Percentiles rank a stretch among this genome's conserved stretches.
Evolutionary conservation across 768 basidiomycete genomes (phyloP).

Genomic region (Trametes cubensis): DNA sequence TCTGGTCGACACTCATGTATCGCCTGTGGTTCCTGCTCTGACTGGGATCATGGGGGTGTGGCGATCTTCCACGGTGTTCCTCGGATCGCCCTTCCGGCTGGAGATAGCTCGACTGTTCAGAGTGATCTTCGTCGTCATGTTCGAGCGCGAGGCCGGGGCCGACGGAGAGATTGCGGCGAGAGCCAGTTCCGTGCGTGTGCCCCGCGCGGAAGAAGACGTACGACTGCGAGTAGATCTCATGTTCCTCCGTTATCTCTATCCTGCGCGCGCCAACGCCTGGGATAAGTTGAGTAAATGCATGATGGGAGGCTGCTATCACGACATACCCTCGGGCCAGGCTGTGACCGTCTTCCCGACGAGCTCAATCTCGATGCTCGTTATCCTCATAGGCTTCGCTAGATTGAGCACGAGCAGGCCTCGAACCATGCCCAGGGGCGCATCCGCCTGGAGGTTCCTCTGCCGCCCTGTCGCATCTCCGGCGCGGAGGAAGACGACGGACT

Average conservation of each 20-base stretch:
- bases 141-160: conserved; percentile 54
- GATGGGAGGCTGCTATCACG: not conserved
- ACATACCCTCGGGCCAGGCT: conserved; percentile 85
- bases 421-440: conserved; percentile 56
- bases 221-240: conserved; percentile 69
- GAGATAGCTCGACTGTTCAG: conserved; percentile 31
- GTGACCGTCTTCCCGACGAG: conserved; percentile 72
- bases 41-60: conserved; percentile 1
- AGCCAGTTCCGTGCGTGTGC: conserved; percentile 39
- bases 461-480: conserved; percentile 40
- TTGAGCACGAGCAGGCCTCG: conserved; percentile 66
- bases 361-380: conserved; percentile 83
- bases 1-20: conserved; percentile 38
- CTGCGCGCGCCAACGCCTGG: conserved; percentile 69
- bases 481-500: conserved; percentile 58
- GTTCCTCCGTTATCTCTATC: conserved; percentile 78
- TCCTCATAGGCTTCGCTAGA: conserved; percentile 76
- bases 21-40: conserved; percentile 18
- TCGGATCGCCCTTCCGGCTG: conserved; percentile 31
- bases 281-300: conserved; percentile 1
- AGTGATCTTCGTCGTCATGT: conserved; percentile 41
- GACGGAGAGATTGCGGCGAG: conserved; percentile 52
- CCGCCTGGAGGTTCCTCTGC: conserved; percentile 34
- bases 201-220: conserved; percentile 75
- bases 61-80: conserved; percentile 29